Evolutionary conservation across 805 yeast species (phyloP), one percentile per base, ranked within the genome.

Genomic region (Torulaspora franciscae): DNA sequence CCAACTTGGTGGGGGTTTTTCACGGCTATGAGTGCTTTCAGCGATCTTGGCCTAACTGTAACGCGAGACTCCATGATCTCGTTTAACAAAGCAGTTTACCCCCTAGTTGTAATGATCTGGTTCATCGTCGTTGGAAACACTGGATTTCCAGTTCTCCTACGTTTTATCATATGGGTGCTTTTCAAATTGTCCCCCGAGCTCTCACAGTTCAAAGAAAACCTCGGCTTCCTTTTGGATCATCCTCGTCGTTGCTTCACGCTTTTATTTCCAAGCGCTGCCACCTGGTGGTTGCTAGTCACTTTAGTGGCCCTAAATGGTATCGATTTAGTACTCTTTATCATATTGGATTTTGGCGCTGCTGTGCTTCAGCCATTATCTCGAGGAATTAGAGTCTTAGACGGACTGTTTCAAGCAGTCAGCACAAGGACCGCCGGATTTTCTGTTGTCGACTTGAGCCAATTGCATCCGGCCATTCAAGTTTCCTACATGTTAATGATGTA

Each of bases 401-500:
- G 98, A 0, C 68, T 91, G 32, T 93, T 81, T 61, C 98, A 91
- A 64, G 93, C 97, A 1, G 77, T 91, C 37, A 78, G 91, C 41
- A 88, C 97, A 0, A 79, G 99, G 70, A 93, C 98, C 1, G 96
- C 96, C 0, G 99, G 99, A 0, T 83, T 93, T 54, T 55, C 85
- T 0, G 83, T 85, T 32, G 77, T 90, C 22, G 80, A 83, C 60
- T 66, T 93, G 32, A 69, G 87, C 2, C 61, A 64, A 33, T 70
- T 93, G 36, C 93, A 89, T 58, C 93, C 97, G 0, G 93, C 96
- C 0, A 86, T 91, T 40, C 96, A 89, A 64, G 95, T 93, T 24
- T 81, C 93, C 55, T 93, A 93, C 63, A 76, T 88, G 81, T 76
- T 93, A 48, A 91, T 93, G 98, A 93, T 93, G 99, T 93, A 93